Base-by-base conservation (phyloP, 768 basidiomycete genomes). In the Lactarius tabidus region DNA sequence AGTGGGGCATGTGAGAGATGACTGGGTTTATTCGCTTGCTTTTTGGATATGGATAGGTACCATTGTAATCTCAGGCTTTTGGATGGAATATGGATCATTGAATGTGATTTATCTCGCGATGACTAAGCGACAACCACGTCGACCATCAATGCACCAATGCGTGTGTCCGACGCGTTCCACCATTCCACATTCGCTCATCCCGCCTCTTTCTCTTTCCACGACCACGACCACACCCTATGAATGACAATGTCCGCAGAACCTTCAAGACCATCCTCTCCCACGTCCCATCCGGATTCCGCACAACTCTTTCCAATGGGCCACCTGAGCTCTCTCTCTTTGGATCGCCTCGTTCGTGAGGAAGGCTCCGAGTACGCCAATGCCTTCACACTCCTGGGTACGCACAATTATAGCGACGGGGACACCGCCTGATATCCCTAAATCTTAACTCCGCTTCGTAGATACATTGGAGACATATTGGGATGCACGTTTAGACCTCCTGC, bases 391-490 rank as follows among this genome's bases (percentile, higher is more conserved):
- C 80, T 95, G 7, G 94, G 93, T 93, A 72, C 26, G 56, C 14
- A 18, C 28, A 20, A 10, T 31, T 35, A 39, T 41, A 23, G 6
- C 1, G 8, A 31, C 12, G 38, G 7, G 33, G 17, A 26, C 58
- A 43, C 36, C 28, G 18, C 23, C 54, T 41, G 23, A 26, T 33
- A 29, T 33, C 17, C 20, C 41, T 29, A 43, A 66, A 57, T 54
- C 43, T 58, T 43, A 64, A 60, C 67, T 57, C 31, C n/a, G 51
- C 28, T 33, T 15, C 17, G 18, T 71, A 95, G 95, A 97, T 76
- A 96, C 95, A 10, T 80, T 95, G 74, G 95, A 97, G 77, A 97
- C 95, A 0, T 97, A 90, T 73, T 96, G 95, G 74, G 94, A 98
- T 78, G 93, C 94, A 1, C 88, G 91, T 73, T 79, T 91, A 67